Percentiles rank a stretch among this genome's conserved stretches.
Conservation (phyloP, 1,284 basidiomycete species). For the Cryptococcus sp. region DNA sequence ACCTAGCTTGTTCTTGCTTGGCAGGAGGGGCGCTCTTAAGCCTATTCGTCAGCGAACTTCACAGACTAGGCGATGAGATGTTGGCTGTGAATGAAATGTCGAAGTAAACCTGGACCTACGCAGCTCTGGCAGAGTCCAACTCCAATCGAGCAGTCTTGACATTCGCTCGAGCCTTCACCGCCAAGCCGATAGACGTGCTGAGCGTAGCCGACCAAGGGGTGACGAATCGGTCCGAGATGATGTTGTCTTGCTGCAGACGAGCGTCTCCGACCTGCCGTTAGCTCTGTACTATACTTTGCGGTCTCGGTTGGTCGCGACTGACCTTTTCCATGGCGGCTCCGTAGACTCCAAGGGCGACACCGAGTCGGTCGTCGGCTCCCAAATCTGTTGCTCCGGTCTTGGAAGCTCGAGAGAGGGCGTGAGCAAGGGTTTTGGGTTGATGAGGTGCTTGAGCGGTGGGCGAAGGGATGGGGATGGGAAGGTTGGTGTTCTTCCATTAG, state of each 20-base stretch:
- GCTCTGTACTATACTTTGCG: not conserved
- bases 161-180: slow-evolving; percentile 84
- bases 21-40: slow-evolving; percentile 68
- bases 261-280: slow-evolving; percentile 64
- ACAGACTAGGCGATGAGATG: too few species aligned
- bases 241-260: slow-evolving; percentile 72
- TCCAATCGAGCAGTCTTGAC: slow-evolving; percentile 75
- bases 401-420: slow-evolving; percentile 81
- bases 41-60: slow-evolving; percentile 43
- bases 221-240: slow-evolving; percentile 69
- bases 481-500: slow-evolving; percentile 59
- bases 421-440: slow-evolving; percentile 87
- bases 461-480: slow-evolving; percentile 66
- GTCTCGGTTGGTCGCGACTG: slow-evolving; percentile 5
- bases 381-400: slow-evolving; percentile 61
- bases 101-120: slow-evolving; percentile 21
- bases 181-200: slow-evolving; percentile 70
- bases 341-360: slow-evolving; percentile 70
- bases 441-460: slow-evolving; percentile 48
- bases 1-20: slow-evolving; percentile 78
- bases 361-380: slow-evolving; percentile 61
- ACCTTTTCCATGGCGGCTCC: slow-evolving; percentile 75
- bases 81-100: slow-evolving; percentile 38
- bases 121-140: slow-evolving; percentile 62
- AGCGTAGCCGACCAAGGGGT: slow-evolving; percentile 88